Evolutionary conservation across 495 filamentous ascomycete genomes (phyloP).

Genomic region (Diplogelasinospora grovesii): DNA sequence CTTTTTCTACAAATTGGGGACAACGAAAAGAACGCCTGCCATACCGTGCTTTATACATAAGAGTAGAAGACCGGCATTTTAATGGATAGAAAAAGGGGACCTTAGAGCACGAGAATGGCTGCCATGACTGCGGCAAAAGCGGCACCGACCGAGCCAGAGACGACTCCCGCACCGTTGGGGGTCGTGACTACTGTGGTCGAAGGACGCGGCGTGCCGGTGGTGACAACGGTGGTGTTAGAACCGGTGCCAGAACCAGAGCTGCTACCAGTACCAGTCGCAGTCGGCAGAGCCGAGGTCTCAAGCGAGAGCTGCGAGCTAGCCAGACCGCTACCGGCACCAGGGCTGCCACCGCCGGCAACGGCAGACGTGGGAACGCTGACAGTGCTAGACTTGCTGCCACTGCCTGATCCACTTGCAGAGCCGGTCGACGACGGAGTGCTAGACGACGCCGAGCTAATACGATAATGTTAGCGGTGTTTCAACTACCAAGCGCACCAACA

Average conservation of each 20-base stretch:
- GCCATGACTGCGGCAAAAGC: conserved; percentile 24
- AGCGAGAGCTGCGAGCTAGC: conserved; percentile 5
- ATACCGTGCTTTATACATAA: no score
- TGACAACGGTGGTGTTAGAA: conserved; percentile 5
- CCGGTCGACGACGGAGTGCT: neutral
- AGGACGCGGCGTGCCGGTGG: neutral
- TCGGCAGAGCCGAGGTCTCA: conserved; percentile 4
- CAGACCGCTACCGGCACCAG: neutral
- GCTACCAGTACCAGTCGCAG: conserved; percentile 20
- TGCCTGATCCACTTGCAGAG: neutral
- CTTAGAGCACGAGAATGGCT: conserved; percentile 15
- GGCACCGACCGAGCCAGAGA: conserved; percentile 20
- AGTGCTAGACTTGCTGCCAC: conserved; percentile 2
- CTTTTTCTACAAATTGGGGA: no score
- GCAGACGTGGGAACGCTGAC: no score
- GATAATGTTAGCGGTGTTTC: conserved; percentile 12
- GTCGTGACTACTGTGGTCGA: no score
- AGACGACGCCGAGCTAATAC: no score
- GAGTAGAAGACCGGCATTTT: neutral
- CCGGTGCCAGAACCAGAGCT: conserved; percentile 15
- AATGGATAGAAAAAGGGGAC: neutral
- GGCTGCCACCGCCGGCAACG: conserved; percentile 8
- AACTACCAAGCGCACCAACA: neutral
- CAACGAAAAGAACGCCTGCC: no score
- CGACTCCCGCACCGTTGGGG: conserved; percentile 6